These are phyloP conservation scores for Aspergillus fischeri DNA, from an alignment of 2,329 filamentous ascomycete species.

Conservation along the genomic window DNA sequence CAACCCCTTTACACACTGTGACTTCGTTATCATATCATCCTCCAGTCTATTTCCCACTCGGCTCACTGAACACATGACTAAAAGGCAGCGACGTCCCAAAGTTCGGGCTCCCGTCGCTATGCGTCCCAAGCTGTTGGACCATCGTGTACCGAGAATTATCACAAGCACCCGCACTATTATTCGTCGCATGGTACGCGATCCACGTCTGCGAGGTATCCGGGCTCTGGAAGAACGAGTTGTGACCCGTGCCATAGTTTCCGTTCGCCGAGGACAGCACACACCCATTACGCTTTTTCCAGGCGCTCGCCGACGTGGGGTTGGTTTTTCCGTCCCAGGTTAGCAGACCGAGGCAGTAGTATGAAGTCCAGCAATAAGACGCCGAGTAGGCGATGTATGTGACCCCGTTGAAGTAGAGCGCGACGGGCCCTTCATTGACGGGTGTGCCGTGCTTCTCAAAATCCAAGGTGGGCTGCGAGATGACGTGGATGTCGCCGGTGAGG, in stretches of 20 bases:
- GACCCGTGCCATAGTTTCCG: conserved; percentile 55
- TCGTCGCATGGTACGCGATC: conserved; percentile 55
- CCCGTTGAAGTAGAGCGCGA: conserved; percentile 51
- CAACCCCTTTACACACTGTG: too few relatives aligned
- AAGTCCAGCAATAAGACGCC: conserved; percentile 55
- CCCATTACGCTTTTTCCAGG: conserved; percentile 51
- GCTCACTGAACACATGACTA: too few relatives aligned
- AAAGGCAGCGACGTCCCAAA: conserved; percentile 38
- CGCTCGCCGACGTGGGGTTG: conserved; percentile 42
- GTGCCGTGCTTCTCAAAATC: conserved; percentile 49
- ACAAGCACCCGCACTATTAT: conserved; percentile 47
- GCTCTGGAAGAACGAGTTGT: conserved; percentile 56
- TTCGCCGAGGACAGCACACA: conserved; percentile 52
- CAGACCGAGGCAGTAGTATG: conserved; percentile 51
- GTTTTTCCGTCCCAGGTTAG: conserved; percentile 51
- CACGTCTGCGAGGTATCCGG: conserved; percentile 53
- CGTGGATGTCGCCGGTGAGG: conserved; percentile 41
- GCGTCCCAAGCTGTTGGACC: conserved; percentile 49
- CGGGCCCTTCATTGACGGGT: conserved; percentile 54
- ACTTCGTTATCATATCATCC: too few relatives aligned
- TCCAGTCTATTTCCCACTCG: too few relatives aligned
- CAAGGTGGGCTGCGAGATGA: conserved; percentile 50
- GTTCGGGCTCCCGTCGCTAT: conserved; percentile 50
- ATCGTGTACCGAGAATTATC: conserved; percentile 53
- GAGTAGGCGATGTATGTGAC: conserved; percentile 53